A percentile compares a stretch with the other conserved stretches of the same genome.
Conservation (phyloP, 352 stramenopile species). For the Globisporangium alternatum region DNA sequence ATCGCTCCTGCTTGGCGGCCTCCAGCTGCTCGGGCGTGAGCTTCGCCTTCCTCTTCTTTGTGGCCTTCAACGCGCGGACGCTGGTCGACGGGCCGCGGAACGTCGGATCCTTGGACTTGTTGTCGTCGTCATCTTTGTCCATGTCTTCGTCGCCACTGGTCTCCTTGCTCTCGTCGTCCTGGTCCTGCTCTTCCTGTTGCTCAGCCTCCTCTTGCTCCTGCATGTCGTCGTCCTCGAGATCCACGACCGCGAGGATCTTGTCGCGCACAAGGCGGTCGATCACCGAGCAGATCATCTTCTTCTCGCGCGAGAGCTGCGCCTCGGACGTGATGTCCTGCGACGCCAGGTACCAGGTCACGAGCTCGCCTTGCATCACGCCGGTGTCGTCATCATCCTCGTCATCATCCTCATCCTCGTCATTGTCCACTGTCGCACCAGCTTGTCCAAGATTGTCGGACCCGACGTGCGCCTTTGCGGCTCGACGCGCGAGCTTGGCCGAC, state of each 20-base stretch:
- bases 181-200: neutral
- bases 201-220: slow-evolving; percentile 14
- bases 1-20: slow-evolving; percentile 58
- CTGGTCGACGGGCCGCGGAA: neutral
- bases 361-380: slow-evolving; percentile 69
- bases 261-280: slow-evolving; percentile 81
- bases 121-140: slow-evolving; percentile 47
- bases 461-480: slow-evolving; percentile 26
- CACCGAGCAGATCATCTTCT: slow-evolving; percentile 80
- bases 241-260: slow-evolving; percentile 71
- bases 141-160: slow-evolving; percentile 23
- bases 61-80: slow-evolving; percentile 8
- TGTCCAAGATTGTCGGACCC: slow-evolving; percentile 6
- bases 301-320: slow-evolving; percentile 69
- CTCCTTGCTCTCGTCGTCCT: slow-evolving; percentile 2
- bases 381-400: slow-evolving; percentile 55
- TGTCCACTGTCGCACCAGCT: neutral
- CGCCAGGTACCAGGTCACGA: slow-evolving; percentile 84
- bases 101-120: neutral
- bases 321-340: slow-evolving; percentile 86
- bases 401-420: slow-evolving; percentile 28
- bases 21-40: slow-evolving; percentile 47
- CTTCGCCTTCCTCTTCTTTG: slow-evolving; percentile 26
- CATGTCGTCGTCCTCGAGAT: slow-evolving; percentile 54
- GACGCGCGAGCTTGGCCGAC: slow-evolving; percentile 42